Evolutionary conservation across 2,329 filamentous ascomycete species (phyloP), one percentile per base, ranked within the genome.

Genomic region (Dothideomycetes sp.): DNA sequence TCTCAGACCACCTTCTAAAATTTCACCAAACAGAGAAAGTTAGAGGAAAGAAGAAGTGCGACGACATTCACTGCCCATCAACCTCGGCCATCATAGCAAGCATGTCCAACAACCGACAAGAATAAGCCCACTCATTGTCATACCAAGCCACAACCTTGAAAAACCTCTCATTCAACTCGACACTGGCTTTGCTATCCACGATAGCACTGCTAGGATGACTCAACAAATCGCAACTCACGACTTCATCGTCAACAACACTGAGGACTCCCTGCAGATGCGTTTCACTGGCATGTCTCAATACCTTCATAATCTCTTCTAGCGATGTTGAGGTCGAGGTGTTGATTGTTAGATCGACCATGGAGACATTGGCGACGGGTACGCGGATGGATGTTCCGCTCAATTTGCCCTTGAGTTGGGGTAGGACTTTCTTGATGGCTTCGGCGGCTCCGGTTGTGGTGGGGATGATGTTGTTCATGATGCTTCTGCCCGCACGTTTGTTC

Each of bases 51-150:
- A n/a, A n/a, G n/a, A n/a, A n/a, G n/a, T n/a, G n/a, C n/a, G n/a
- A n/a, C n/a, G n/a, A n/a, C n/a, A n/a, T n/a, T n/a, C n/a, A n/a
- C n/a, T n/a, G n/a, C n/a, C n/a, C 28, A 11, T 31, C 15, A 8
- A 8, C 7, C 4, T 5, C 11, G 12, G 28, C 28, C 28, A 31
- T 31, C 28, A 31, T 31, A 8, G 5, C n/a, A 16, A 31, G 28
- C 28, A 31, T 31, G 12, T 31, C 28, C 6, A 31, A 12, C 15
- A 31, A 17, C 18, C 28, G 16, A 11, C 28, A 31, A 5, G 28
- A 31, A 31, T 31, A 31, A 31, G 28, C 28, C 28, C 28, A 31
- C 28, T 31, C 28, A 16, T 31, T 31, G 28, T 31, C 28, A 12
- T 31, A 31, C 28, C 28, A 31, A 31, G 28, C 28, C 8, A 31